These are phyloP conservation scores for Globisporangium abappressorium DNA, from an alignment of 352 stramenopile species.

Conservation along the genomic window DNA sequence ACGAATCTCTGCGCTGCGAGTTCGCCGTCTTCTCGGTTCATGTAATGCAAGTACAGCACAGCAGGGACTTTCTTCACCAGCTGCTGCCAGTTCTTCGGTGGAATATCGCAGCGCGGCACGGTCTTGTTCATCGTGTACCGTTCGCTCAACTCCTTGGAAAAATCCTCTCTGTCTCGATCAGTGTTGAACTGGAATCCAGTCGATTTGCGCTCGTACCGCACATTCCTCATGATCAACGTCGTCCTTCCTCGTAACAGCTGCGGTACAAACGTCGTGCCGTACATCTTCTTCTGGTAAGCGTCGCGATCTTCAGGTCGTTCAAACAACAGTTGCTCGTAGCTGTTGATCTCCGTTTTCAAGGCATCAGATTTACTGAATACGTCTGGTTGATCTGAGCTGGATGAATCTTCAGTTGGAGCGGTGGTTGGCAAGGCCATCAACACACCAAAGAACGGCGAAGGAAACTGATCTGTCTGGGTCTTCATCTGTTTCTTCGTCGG, in stretches of 20 bases:
- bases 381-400: neutral
- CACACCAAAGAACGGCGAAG: conserved; percentile 28
- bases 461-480: conserved; percentile 15
- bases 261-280: conserved; percentile 51
- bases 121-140: conserved; percentile 51
- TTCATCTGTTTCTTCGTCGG: conserved; percentile 23
- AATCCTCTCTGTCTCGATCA: conserved; percentile 54
- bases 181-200: conserved; percentile 60
- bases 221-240: conserved; percentile 45
- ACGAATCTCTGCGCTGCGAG: conserved; percentile 34
- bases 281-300: conserved; percentile 51
- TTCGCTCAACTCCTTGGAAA: conserved; percentile 36
- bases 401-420: neutral
- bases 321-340: conserved; percentile 46
- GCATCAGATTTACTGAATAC: neutral
- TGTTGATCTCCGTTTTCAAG: conserved; percentile 18
- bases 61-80: conserved; percentile 32
- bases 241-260: conserved; percentile 35
- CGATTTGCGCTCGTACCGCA: conserved; percentile 53
- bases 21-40: conserved; percentile 49
- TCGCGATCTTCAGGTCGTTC: conserved; percentile 33
- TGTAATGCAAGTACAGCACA: conserved; percentile 47
- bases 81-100: conserved; percentile 53
- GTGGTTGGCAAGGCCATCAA: conserved; percentile 11
- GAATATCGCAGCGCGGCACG: conserved; percentile 48